phyloP scores from a whole-genome alignment of 2,329 filamentous ascomycete genomes.

The Paecilomyces fulvus region DNA sequence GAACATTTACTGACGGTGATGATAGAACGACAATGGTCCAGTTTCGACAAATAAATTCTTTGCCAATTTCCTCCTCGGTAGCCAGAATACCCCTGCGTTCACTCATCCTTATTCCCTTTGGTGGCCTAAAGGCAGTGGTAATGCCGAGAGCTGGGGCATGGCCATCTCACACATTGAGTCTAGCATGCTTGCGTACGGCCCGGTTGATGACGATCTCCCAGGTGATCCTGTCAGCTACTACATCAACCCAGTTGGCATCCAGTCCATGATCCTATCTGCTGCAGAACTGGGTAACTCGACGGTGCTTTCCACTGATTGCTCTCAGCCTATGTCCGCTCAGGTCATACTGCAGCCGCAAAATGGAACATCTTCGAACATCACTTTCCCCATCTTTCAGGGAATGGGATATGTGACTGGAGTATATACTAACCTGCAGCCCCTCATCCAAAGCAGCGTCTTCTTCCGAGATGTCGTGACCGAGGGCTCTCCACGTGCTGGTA shows the following conservation, averaged over 20 bases:
- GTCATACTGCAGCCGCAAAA: conserved; percentile 55
- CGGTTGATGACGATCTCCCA: conserved; percentile 42
- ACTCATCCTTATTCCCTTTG: conserved; percentile 66
- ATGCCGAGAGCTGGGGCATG: conserved; percentile 65
- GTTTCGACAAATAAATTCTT: conserved; percentile 55
- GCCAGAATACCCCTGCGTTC: conserved; percentile 61
- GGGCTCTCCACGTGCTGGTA: conserved; percentile 50
- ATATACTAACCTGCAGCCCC: conserved; percentile 62
- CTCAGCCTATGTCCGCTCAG: conserved; percentile 52
- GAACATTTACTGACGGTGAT: conserved; percentile 6
- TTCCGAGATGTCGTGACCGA: conserved; percentile 56
- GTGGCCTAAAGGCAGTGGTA: conserved; percentile 58
- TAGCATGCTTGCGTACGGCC: conserved; percentile 59
- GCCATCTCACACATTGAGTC: conserved; percentile 65
- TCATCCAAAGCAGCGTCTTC: conserved; percentile 65
- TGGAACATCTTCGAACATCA: conserved; percentile 53
- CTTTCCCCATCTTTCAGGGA: conserved; percentile 78
- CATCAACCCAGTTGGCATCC: conserved; percentile 71
- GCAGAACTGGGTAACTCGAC: conserved; percentile 59
- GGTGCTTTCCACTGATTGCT: conserved; percentile 44
- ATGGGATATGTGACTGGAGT: conserved; percentile 78
- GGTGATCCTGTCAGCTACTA: conserved; percentile 60
- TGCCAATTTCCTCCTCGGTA: conserved; percentile 68
- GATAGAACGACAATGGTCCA: conserved; percentile 25
- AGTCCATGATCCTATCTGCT: conserved; percentile 73